Conservation (phyloP, 108 stramenopile species). For the Nitzschia sp. region DNA sequence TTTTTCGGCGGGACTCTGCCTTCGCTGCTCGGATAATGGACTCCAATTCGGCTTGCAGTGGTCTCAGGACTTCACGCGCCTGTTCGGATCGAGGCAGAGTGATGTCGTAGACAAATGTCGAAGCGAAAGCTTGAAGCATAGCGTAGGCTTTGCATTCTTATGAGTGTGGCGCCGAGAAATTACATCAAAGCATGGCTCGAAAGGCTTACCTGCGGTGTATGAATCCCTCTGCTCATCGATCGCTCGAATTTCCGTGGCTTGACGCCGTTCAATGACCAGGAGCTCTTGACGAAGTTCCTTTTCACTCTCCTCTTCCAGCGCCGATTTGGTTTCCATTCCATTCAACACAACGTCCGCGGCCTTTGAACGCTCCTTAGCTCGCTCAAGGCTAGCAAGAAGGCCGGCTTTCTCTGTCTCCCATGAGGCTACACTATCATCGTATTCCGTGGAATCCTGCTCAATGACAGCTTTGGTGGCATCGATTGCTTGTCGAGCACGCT, state of each 20-base stretch:
- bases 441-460: neutral
- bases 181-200: neutral
- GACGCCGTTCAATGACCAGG: neutral
- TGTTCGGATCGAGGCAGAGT: neutral
- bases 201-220: neutral
- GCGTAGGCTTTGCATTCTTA: conserved; percentile 15
- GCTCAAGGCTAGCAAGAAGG: neutral
- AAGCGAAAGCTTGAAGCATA: conserved; percentile 13
- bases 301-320: neutral
- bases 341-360: neutral
- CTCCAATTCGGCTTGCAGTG: neutral
- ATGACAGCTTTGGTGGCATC: neutral
- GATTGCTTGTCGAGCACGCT: neutral
- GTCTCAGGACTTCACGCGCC: conserved; percentile 7
- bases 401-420: neutral
- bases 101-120: conserved; percentile 1
- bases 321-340: neutral
- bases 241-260: neutral
- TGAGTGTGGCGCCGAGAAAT: neutral
- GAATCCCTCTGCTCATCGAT: neutral
- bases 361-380: neutral
- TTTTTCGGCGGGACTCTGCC: neutral
- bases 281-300: neutral
- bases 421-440: neutral
- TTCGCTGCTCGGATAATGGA: neutral